phyloP scores from a whole-genome alignment of 768 basidiomycete species.

The Epithele typhae region DNA sequence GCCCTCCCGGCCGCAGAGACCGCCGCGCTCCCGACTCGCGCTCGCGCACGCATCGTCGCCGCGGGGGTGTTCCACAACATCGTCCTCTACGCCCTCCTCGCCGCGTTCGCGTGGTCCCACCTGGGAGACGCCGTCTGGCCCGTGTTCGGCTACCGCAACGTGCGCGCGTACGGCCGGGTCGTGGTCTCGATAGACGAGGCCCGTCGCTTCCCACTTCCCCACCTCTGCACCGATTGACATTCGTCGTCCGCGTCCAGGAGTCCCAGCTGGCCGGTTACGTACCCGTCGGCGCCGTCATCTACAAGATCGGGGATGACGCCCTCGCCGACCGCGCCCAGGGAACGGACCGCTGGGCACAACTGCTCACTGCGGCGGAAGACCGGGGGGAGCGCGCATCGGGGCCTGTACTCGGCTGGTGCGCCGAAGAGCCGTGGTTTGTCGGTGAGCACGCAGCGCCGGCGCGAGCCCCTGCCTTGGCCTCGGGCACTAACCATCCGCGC shows the following conservation, averaged over 20 bases:
- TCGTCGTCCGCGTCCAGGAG: constrained; percentile 34
- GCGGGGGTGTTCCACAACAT: constrained; percentile 82
- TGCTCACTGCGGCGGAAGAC: constrained; percentile 32
- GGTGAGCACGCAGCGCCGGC: constrained; percentile 20
- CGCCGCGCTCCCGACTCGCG: constrained; percentile 20
- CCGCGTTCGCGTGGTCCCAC: constrained; percentile 29
- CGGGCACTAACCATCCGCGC: no score
- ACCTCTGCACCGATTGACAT: no score
- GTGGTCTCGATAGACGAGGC: constrained; percentile 54
- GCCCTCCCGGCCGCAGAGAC: constrained; percentile 42
- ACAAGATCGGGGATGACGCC: constrained; percentile 57
- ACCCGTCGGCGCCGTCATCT: constrained; percentile 53
- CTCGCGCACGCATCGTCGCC: constrained; percentile 58
- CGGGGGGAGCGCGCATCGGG: no score
- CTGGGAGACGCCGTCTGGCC: constrained; percentile 13
- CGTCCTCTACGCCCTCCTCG: constrained; percentile 47
- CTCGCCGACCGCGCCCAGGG: constrained; percentile 30
- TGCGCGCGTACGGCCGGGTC: constrained; percentile 46
- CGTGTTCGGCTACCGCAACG: constrained; percentile 47
- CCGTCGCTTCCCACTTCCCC: constrained; percentile 20
- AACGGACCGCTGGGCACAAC: constrained; percentile 42
- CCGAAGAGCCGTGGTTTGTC: constrained; percentile 27
- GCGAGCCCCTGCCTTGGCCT: no score
- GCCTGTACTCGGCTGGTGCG: constrained; percentile 58
- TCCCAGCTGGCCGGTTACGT: constrained; percentile 62